phyloP scores from a whole-genome alignment of 176 grass and related monocot genomes.

The Metroxylon sagu region DNA sequence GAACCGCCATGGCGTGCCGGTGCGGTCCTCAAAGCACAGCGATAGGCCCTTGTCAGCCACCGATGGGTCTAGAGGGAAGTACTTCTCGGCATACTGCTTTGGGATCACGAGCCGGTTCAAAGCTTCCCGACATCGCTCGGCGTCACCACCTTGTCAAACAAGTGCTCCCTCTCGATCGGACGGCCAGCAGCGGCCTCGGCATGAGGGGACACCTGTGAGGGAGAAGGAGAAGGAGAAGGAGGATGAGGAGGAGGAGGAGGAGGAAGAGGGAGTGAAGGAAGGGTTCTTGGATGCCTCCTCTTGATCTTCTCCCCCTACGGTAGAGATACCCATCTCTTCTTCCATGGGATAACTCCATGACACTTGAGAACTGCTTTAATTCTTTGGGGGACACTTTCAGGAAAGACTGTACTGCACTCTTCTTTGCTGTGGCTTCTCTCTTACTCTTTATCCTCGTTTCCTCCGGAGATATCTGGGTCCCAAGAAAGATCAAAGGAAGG shows the following conservation, averaged over 20 bases:
- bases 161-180: conserved; percentile 21
- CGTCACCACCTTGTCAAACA: conserved; percentile 79
- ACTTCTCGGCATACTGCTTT: conserved; percentile 67
- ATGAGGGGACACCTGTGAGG: background rate
- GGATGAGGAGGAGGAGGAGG: background rate
- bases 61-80: conserved; percentile 35
- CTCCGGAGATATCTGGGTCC: background rate
- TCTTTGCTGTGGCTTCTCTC: background rate
- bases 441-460: too few species aligned
- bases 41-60: conserved; percentile 25
- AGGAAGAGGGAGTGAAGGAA: background rate
- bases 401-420: background rate
- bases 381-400: background rate
- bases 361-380: too few species aligned
- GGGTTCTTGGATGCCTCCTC: background rate
- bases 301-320: background rate
- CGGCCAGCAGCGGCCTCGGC: too few species aligned
- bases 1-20: conserved; percentile 43
- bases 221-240: conserved; percentile 1
- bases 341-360: background rate
- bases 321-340: background rate
- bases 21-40: conserved; percentile 44
- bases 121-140: conserved; percentile 89
- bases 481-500: background rate
- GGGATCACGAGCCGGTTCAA: conserved; percentile 79